phyloP scores from a whole-genome alignment of 140 eudicot species.

The Cichorium intybus region DNA sequence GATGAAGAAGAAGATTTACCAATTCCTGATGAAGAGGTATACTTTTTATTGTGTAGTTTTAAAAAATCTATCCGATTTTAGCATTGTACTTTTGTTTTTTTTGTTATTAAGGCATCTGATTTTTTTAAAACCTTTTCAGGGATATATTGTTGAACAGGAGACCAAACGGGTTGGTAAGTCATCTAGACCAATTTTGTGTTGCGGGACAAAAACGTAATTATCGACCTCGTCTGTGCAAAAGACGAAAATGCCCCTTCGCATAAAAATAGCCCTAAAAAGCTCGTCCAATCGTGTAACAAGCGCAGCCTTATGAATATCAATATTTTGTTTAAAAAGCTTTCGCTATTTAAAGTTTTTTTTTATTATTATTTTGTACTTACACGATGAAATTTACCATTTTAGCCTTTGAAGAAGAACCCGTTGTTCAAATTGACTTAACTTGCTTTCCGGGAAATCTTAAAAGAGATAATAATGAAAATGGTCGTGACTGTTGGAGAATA shows the following conservation, averaged over 20 bases:
- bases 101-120: background rate
- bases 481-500: conserved; percentile 88
- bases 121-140: conserved; percentile 49
- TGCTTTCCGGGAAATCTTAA: conserved; percentile 87
- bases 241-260: background rate
- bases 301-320: background rate
- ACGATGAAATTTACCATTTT: conserved; percentile 21
- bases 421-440: conserved; percentile 73
- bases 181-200: too few species aligned
- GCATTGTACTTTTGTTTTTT: background rate
- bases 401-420: conserved; percentile 80
- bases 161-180: conserved; percentile 58
- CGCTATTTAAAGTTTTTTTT: background rate
- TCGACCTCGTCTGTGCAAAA: background rate
- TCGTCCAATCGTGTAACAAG: too few species aligned
- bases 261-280: too few species aligned
- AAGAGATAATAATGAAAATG: conserved; percentile 71
- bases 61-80: too few species aligned
- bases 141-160: conserved; percentile 45
- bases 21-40: conserved; percentile 78
- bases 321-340: background rate
- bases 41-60: too few species aligned
- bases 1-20: conserved; percentile 93
- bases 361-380: background rate
- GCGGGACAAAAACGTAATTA: too few species aligned